phyloP scores from a whole-genome alignment of 2,329 filamentous ascomycete species.

The Phoma sp. region DNA sequence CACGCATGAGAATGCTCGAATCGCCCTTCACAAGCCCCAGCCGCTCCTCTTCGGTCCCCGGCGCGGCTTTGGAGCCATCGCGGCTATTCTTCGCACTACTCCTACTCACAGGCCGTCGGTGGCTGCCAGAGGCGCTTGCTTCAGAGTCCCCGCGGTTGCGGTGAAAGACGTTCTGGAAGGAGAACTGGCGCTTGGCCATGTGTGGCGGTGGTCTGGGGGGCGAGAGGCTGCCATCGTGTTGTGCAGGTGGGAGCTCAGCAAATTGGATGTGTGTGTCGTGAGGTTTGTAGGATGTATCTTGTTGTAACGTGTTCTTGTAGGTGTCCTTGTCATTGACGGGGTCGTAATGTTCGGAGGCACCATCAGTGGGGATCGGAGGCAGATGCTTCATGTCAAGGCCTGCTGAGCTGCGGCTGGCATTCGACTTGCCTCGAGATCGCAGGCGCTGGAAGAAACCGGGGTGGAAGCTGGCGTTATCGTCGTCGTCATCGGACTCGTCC shows the following conservation, averaged over 20 bases:
- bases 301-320: slow-evolving; percentile 44
- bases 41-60: slow-evolving; percentile 76
- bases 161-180: slow-evolving; percentile 84
- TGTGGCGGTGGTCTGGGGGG: slow-evolving; percentile 66
- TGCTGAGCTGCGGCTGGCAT: slow-evolving; percentile 27
- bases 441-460: slow-evolving; percentile 55
- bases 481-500: slow-evolving; percentile 56
- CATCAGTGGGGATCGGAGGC: slow-evolving; percentile 28
- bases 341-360: slow-evolving; percentile 23
- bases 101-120: slow-evolving; percentile 31
- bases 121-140: slow-evolving; percentile 25
- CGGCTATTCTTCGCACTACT: slow-evolving; percentile 42
- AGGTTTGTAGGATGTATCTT: slow-evolving; percentile 56
- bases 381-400: slow-evolving; percentile 33
- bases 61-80: slow-evolving; percentile 50
- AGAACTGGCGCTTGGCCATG: slow-evolving; percentile 76
- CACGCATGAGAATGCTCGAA: slow-evolving; percentile 45
- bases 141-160: slow-evolving; percentile 49
- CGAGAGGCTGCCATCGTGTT: slow-evolving; percentile 49
- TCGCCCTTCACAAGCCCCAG: slow-evolving; percentile 83
- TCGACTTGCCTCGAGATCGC: slow-evolving; percentile 44
- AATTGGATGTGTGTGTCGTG: slow-evolving; percentile 52
- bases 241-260: slow-evolving; percentile 41
- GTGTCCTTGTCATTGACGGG: slow-evolving; percentile 53
- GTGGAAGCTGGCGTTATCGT: slow-evolving; percentile 48